A percentile compares a stretch with the other conserved stretches of the same genome.
These are phyloP conservation scores for Diospyros kaki DNA, from an alignment of 148 eudicot genomes.

Conservation along the genomic window DNA sequence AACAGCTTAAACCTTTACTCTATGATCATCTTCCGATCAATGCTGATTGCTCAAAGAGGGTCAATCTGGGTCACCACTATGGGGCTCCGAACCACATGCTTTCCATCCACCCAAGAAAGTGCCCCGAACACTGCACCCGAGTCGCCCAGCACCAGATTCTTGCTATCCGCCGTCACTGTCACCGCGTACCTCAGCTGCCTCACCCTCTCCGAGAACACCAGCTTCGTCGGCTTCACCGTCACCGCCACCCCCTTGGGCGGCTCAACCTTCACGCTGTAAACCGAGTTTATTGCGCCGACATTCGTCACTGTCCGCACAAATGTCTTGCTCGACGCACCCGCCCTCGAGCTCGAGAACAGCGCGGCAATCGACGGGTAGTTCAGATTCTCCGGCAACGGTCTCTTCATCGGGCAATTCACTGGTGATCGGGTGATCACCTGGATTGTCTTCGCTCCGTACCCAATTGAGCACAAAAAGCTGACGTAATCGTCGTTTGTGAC, in stretches of 20 bases:
- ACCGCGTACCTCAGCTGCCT: slow-evolving; percentile 54
- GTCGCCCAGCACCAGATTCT: slow-evolving; percentile 55
- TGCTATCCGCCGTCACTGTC: slow-evolving; percentile 53
- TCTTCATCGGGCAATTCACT: slow-evolving; percentile 60
- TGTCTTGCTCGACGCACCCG: slow-evolving; percentile 50
- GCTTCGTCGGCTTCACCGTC: slow-evolving; percentile 49
- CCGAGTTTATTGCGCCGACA: slow-evolving; percentile 61
- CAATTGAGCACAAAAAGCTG: slow-evolving; percentile 69
- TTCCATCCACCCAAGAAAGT: slow-evolving; percentile 72
- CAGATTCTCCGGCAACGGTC: slow-evolving; percentile 61
- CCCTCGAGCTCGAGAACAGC: slow-evolving; percentile 40
- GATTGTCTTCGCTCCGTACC: slow-evolving; percentile 81
- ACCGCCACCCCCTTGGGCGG: slow-evolving; percentile 62
- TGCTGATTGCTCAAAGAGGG: slow-evolving; percentile 20
- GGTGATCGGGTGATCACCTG: slow-evolving; percentile 81
- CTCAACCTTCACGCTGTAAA: slow-evolving; percentile 50
- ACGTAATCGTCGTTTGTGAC: slow-evolving; percentile 59
- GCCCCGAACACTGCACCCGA: slow-evolving; percentile 79
- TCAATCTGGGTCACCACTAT: slow-evolving; percentile 70
- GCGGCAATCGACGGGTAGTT: slow-evolving; percentile 87
- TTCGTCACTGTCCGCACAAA: slow-evolving; percentile 77
- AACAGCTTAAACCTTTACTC: too few species aligned
- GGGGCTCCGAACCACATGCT: slow-evolving; percentile 92
- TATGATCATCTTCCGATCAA: background rate
- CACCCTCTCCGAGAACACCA: slow-evolving; percentile 55